These are phyloP conservation scores for Quillaja saponaria DNA, from an alignment of 306 rosid genomes.

Conservation along the genomic window DNA sequence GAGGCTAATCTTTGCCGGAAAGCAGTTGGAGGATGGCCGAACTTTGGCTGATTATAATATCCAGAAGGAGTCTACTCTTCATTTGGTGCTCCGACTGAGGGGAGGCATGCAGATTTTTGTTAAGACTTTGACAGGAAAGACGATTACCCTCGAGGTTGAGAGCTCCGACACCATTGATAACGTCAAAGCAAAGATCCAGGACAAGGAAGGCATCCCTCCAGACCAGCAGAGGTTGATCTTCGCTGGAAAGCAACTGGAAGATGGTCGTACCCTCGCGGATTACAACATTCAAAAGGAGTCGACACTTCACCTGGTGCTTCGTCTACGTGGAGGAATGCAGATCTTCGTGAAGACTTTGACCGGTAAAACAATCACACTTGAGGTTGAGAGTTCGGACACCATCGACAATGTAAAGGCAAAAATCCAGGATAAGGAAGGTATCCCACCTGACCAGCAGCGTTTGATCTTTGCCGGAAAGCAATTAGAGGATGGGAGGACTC, in stretches of 20 bases:
- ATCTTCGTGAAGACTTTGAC: constrained; percentile 47
- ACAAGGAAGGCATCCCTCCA: too few relatives aligned
- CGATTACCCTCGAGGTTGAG: too few relatives aligned
- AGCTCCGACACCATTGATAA: too few relatives aligned
- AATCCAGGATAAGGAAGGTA: constrained; percentile 47
- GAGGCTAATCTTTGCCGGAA: too few relatives aligned
- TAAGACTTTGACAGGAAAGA: not conserved
- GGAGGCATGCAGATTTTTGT: too few relatives aligned
- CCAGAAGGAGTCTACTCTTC: not conserved
- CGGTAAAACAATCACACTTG: constrained; percentile 43
- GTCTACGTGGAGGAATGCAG: constrained; percentile 42
- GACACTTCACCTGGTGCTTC: constrained; percentile 22
- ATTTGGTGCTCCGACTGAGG: not conserved
- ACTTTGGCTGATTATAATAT: not conserved
- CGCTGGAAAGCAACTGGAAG: not conserved
- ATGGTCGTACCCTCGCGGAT: not conserved
- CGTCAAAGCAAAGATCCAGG: too few relatives aligned
- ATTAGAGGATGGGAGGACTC: constrained; percentile 46
- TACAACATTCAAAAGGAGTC: constrained; percentile 35
- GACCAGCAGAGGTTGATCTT: too few relatives aligned
- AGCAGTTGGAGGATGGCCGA: not conserved
- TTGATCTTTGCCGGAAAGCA: constrained; percentile 51
- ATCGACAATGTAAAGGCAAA: constrained; percentile 23
- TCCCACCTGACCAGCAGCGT: constrained; percentile 45
- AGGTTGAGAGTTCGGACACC: constrained; percentile 40